Percentiles rank a stretch among this genome's conserved stretches.
Evolutionary conservation across 257 asterid species (phyloP).

Genomic region (Solanum phureja): DNA sequence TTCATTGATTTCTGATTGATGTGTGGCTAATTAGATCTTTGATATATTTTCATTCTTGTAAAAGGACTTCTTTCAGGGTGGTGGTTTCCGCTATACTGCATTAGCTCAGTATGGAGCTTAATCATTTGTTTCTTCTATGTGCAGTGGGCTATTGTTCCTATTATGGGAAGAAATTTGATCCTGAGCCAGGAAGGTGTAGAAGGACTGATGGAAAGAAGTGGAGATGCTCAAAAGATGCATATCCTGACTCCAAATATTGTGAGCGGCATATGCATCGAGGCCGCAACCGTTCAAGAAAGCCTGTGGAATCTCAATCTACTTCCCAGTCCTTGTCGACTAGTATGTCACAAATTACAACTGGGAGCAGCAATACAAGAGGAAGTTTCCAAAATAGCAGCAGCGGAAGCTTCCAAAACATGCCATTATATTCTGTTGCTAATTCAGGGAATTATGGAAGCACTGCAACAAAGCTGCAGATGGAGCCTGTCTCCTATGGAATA

Average conservation of each 20-base stretch:
- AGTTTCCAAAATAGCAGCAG: conserved; percentile 40
- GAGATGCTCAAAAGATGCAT: conserved; percentile 97
- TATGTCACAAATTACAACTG: conserved; percentile 48
- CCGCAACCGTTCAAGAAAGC: conserved; percentile 99
- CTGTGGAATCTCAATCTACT: conserved; percentile 94
- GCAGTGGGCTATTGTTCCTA: conserved; percentile 90
- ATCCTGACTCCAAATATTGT: conserved; percentile 95
- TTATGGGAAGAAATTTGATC: conserved; percentile 88
- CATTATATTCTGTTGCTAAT: conserved; percentile 45
- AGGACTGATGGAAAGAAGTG: conserved; percentile 98
- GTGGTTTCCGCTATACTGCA: not conserved
- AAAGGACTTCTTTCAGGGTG: not conserved
- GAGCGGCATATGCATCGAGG: conserved; percentile 99
- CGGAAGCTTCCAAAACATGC: conserved; percentile 55
- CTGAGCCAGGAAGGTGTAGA: conserved; percentile 98
- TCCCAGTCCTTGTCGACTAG: conserved; percentile 70
- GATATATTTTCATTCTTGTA: not conserved
- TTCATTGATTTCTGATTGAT: not conserved
- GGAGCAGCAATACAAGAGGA: conserved; percentile 36
- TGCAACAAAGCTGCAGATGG: conserved; percentile 68
- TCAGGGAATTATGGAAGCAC: conserved; percentile 58
- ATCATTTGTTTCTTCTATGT: conserved; percentile 2
- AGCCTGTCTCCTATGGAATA: conserved; percentile 48
- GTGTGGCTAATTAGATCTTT: not conserved
- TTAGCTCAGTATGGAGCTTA: not conserved